Conservation (phyloP, 208 protist species). For the Leishmania gerbilli region DNA sequence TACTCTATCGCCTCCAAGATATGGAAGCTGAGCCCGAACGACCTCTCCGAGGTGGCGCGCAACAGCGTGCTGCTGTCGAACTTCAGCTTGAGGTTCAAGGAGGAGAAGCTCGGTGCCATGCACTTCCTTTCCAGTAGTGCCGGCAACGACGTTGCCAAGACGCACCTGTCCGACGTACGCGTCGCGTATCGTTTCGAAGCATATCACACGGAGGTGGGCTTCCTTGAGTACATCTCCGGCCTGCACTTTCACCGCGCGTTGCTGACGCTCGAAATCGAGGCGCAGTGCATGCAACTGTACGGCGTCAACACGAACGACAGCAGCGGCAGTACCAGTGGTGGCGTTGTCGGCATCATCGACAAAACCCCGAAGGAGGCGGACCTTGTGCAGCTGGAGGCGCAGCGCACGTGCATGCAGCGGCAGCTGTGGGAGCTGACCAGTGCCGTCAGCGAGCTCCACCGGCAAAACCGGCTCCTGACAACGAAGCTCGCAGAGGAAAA, state of each 20-base stretch:
- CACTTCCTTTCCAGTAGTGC: slow-evolving; percentile 89
- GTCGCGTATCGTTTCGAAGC: slow-evolving; percentile 91
- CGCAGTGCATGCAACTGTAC: slow-evolving; percentile 41
- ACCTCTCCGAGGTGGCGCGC: slow-evolving; percentile 93
- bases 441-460: slow-evolving; percentile 65
- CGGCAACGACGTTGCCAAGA: slow-evolving; percentile 82
- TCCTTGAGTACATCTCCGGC: slow-evolving; percentile 82
- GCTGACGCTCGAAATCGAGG: slow-evolving; percentile 67
- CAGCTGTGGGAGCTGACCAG: slow-evolving; percentile 63
- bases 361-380: slow-evolving; percentile 71
- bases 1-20: slow-evolving; percentile 94
- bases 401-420: slow-evolving; percentile 63
- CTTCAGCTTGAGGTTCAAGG: slow-evolving; percentile 83
- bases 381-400: slow-evolving; percentile 55
- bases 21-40: slow-evolving; percentile 91
- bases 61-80: slow-evolving; percentile 89
- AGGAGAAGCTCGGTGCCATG: slow-evolving; percentile 80
- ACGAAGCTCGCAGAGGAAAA: slow-evolving; percentile 82
- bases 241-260: slow-evolving; percentile 75
- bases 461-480: slow-evolving; percentile 81
- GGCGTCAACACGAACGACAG: neutral
- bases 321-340: slow-evolving; percentile 3
- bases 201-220: slow-evolving; percentile 89
- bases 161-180: slow-evolving; percentile 88
- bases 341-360: slow-evolving; percentile 58